phyloP scores from a whole-genome alignment of 2,329 filamentous ascomycete species.

The Dactylella cylindrospora region DNA sequence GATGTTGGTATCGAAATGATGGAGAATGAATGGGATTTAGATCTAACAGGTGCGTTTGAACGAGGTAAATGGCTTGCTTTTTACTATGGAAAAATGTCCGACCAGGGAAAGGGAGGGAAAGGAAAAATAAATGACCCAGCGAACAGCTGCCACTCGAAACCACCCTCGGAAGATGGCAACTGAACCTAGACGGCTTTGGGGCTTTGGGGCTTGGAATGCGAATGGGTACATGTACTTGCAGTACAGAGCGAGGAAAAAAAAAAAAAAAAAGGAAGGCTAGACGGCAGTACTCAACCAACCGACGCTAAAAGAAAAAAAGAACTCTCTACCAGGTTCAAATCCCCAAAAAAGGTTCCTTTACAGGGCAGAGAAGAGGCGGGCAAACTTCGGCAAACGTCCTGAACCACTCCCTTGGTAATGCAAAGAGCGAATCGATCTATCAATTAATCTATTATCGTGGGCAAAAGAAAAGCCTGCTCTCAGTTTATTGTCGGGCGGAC shows the following conservation, averaged over 20 bases:
- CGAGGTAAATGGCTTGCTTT: not conserved
- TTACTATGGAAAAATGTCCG: constrained; percentile 1
- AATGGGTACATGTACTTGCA: not conserved
- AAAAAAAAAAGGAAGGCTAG: constrained; percentile 11
- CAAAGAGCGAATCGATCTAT: constrained; percentile 1
- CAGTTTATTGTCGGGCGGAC: no score
- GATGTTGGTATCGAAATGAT: not conserved
- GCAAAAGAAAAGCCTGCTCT: constrained; percentile 7
- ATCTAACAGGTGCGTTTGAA: not conserved
- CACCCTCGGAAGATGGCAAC: constrained; percentile 15
- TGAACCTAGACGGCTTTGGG: constrained; percentile 4
- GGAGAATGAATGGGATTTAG: not conserved
- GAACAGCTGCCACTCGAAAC: constrained; percentile 2
- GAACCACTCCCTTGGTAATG: constrained; percentile 30
- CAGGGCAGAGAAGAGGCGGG: constrained; percentile 25
- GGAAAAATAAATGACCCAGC: constrained; percentile 16
- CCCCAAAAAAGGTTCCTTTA: constrained; percentile 23
- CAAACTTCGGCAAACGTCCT: constrained; percentile 36
- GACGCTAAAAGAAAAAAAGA: constrained; percentile 17
- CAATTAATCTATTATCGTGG: constrained; percentile 26
- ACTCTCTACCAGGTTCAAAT: constrained; percentile 16
- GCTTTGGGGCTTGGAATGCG: constrained; percentile 1
- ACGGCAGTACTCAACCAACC: constrained; percentile 22
- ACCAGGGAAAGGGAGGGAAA: constrained; percentile 26
- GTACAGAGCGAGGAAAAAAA: constrained; percentile 15